phyloP scores from a whole-genome alignment of 768 basidiomycete genomes.

The Boletellus emodensis region DNA sequence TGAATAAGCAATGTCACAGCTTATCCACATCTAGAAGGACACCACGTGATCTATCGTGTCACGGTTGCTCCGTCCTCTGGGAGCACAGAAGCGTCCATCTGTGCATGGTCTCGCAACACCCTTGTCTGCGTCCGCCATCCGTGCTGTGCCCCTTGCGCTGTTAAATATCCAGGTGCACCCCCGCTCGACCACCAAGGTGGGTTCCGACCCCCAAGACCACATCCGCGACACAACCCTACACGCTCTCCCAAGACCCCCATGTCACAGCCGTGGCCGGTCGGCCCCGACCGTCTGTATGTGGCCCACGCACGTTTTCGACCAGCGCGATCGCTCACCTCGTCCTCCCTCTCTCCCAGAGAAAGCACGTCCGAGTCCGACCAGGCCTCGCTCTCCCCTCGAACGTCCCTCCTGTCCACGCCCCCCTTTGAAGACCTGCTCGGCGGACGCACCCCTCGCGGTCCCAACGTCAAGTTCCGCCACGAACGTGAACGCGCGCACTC shows the following conservation, averaged over 20 bases:
- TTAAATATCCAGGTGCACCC: neutral
- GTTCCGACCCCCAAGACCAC: neutral
- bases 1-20: slow-evolving; percentile 21
- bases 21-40: accelerated
- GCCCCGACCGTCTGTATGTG: slow-evolving; percentile 19
- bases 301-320: neutral
- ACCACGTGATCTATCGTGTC: slow-evolving; percentile 23
- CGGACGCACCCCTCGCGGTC: slow-evolving; percentile 25
- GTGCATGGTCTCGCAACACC: slow-evolving; percentile 8
- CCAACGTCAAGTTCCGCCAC: slow-evolving; percentile 30
- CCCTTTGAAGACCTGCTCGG: slow-evolving; percentile 8
- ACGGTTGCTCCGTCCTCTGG: slow-evolving; percentile 10
- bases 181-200: slow-evolving; percentile 1
- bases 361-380: slow-evolving; percentile 25
- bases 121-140: neutral
- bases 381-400: slow-evolving; percentile 27
- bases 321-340: neutral
- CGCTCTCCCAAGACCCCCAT: slow-evolving; percentile 12
- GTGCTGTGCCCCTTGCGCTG: neutral
- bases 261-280: slow-evolving; percentile 24
- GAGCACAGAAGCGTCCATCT: slow-evolving; percentile 1
- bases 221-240: slow-evolving; percentile 7
- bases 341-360: slow-evolving; percentile 1
- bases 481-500: slow-evolving; percentile 35
- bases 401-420: slow-evolving; percentile 26